phyloP scores from a whole-genome alignment of 2,329 filamentous ascomycete genomes.

The Capronia epimyces region DNA sequence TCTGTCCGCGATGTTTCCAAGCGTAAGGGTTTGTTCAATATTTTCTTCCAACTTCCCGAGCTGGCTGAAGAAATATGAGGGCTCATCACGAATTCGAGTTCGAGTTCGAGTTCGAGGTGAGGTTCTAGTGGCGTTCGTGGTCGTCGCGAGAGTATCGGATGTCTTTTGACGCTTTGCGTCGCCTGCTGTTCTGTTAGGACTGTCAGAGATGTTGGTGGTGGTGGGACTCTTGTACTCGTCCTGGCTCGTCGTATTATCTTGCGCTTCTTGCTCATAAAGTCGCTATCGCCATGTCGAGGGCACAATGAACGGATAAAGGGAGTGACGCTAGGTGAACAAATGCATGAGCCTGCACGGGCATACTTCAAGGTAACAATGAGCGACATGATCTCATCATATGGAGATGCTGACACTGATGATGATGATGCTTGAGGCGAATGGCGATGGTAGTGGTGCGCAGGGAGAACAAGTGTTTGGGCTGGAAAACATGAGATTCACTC shows the following conservation, averaged over 20 bases:
- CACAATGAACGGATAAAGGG: slow-evolving; percentile 4
- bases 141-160: background rate
- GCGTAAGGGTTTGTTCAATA: background rate
- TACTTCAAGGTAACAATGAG: slow-evolving; percentile 4
- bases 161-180: background rate
- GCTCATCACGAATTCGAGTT: background rate
- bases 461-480: background rate
- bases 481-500: background rate
- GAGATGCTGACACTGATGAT: background rate
- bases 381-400: background rate
- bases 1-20: background rate
- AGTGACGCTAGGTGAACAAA: background rate
- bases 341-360: slow-evolving; percentile 3
- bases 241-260: background rate
- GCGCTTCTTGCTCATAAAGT: slow-evolving; percentile 1
- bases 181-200: background rate
- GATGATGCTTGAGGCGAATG: background rate
- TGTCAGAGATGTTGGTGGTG: background rate
- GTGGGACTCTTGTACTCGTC: background rate
- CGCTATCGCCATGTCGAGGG: slow-evolving; percentile 7
- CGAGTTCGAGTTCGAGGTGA: background rate
- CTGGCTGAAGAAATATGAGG: background rate
- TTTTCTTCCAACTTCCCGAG: background rate
- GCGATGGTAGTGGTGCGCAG: background rate
- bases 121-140: background rate